Conservation (phyloP, 257 asterid genomes). For the Nicotiana benthamiana region DNA sequence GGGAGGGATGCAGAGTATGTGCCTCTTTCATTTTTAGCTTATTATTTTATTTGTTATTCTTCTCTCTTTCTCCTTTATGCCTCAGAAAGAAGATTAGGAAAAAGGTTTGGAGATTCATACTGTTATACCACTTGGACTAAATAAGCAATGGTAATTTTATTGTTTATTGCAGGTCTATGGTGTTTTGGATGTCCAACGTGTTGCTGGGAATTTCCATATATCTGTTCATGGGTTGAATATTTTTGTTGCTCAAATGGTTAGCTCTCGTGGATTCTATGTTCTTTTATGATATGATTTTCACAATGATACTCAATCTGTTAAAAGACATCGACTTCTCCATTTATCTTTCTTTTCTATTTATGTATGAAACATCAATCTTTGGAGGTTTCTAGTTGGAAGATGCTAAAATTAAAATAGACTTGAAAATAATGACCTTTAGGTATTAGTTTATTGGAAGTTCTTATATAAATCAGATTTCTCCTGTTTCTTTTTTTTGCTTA, state of each 20-base stretch:
- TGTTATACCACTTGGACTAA: not conserved
- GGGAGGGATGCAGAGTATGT: slow-evolving; percentile 94
- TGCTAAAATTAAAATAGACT: not conserved
- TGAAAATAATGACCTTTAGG: not conserved
- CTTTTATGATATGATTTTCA: slow-evolving; percentile 9
- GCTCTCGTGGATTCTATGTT: slow-evolving; percentile 13
- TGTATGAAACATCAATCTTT: not conserved
- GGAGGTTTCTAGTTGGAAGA: slow-evolving; percentile 3
- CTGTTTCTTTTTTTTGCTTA: not conserved
- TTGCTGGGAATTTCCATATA: slow-evolving; percentile 97
- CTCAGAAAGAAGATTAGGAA: slow-evolving; percentile 1
- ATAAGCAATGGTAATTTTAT: not conserved
- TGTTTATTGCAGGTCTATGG: slow-evolving; percentile 71
- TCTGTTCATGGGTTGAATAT: slow-evolving; percentile 93
- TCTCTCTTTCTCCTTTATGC: slow-evolving; percentile 8
- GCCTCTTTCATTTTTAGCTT: not conserved
- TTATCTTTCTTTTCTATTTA: not conserved
- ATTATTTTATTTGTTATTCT: slow-evolving; percentile 2
- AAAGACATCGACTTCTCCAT: not conserved
- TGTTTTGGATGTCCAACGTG: slow-evolving; percentile 93
- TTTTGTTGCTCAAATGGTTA: slow-evolving; percentile 91
- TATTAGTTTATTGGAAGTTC: not conserved
- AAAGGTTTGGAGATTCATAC: not conserved
- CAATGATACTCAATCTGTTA: not conserved
- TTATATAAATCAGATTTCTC: not conserved